Evolutionary conservation across 148 eudicot genomes (phyloP).

Genomic region (Fagopyrum esculentum): DNA sequence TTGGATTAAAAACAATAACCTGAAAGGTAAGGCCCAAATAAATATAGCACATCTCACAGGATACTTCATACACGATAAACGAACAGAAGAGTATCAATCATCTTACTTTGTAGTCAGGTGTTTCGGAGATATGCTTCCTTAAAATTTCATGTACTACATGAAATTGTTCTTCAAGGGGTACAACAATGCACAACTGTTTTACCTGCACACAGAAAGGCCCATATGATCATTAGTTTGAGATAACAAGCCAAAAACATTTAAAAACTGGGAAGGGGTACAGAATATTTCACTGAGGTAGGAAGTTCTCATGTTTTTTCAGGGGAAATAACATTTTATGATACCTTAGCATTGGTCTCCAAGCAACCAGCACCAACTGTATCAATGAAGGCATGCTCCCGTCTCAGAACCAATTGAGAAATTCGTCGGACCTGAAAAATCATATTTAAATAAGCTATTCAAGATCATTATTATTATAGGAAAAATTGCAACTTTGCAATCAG

Average conservation of each 20-base stretch:
- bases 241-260: too few relatives aligned
- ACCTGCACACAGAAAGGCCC: conserved; percentile 38
- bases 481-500: neutral
- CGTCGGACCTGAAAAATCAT: conserved; percentile 64
- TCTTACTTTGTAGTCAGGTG: conserved; percentile 66
- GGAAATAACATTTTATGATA: conserved; percentile 17
- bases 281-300: neutral
- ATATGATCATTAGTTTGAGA: neutral
- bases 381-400: conserved; percentile 73
- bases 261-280: too few relatives aligned
- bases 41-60: neutral
- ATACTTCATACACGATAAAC: neutral
- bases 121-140: conserved; percentile 53
- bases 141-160: conserved; percentile 60
- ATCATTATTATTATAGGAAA: neutral
- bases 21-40: conserved; percentile 20
- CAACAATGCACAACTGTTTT: conserved; percentile 68
- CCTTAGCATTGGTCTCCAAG: conserved; percentile 64
- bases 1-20: conserved; percentile 88
- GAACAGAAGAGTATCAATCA: neutral
- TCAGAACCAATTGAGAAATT: conserved; percentile 81
- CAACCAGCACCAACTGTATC: conserved; percentile 58
- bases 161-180: conserved; percentile 75
- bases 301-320: neutral
- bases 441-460: neutral